phyloP scores from a whole-genome alignment of 805 yeast species.

The Lachancea nothofagi region DNA sequence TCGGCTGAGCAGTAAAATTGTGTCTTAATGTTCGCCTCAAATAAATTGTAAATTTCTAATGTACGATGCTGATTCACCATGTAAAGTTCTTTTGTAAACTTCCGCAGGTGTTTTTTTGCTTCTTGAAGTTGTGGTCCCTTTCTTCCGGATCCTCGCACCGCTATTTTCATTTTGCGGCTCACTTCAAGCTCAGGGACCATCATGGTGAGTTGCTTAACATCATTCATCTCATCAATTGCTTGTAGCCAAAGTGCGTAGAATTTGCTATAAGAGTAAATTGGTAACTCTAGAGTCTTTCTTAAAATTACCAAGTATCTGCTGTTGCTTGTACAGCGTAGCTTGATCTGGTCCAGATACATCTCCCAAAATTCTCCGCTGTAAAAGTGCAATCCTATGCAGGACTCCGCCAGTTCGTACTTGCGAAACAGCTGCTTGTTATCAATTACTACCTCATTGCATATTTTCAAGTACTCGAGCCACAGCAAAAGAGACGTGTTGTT shows the following conservation, averaged over 20 bases:
- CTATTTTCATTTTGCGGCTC: conserved; percentile 21
- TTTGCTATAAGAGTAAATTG: conserved; percentile 28
- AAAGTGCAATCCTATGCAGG: conserved; percentile 31
- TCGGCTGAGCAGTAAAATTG: conserved; percentile 28
- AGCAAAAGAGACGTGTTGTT: conserved; percentile 29
- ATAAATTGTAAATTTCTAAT: conserved; percentile 26
- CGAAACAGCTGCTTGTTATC: conserved; percentile 23
- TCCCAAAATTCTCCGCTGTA: conserved; percentile 34
- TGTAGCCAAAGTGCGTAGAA: conserved; percentile 31
- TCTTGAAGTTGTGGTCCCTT: conserved; percentile 33
- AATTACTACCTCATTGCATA: conserved; percentile 26
- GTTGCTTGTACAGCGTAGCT: conserved; percentile 18
- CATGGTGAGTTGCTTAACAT: conserved; percentile 22
- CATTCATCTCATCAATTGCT: conserved; percentile 26
- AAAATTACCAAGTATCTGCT: conserved; percentile 23
- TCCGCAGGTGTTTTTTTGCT: conserved; percentile 27
- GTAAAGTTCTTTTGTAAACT: conserved; percentile 29
- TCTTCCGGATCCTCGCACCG: conserved; percentile 20
- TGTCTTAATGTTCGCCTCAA: conserved; percentile 27
- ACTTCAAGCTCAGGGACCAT: conserved; percentile 26
- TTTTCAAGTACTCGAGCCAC: conserved; percentile 30
- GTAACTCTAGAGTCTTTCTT: conserved; percentile 30
- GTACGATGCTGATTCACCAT: conserved; percentile 29
- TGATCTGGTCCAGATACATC: conserved; percentile 27
- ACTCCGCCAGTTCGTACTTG: conserved; percentile 30